Base-by-base conservation (phyloP, 2,329 filamentous ascomycete genomes). In the Fusarium zealandicum region DNA sequence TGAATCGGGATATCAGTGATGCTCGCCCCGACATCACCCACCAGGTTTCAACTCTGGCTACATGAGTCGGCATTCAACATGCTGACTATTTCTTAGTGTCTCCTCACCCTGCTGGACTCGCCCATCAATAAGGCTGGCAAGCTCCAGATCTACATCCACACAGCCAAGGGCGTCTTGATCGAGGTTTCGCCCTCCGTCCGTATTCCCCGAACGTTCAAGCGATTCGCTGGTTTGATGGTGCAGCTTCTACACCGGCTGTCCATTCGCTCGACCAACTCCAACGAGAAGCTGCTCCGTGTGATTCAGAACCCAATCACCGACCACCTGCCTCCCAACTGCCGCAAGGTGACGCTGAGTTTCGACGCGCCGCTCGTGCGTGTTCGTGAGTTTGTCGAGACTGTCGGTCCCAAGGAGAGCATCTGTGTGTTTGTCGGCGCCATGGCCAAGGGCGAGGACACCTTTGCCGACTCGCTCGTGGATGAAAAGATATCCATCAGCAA, bases 401-500 rank as follows among this genome's bases (percentile, higher is more conserved):
- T 98, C 9, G 85, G 83, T 11, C 80, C 88, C 41, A 89, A 93
- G 69, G 92, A 98, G 78, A 98, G 93, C 78, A 91, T 98, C 51
- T 97, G 93, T 70, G 93, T 99, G 59, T 98, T 98, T 70, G 92
- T 98, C 35, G 95, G 95, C 66, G 95, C 95, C 67, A 99, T 99
- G 93, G 95, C 95, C 54, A 98, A 98, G 80, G 95, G 95, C 14
- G 85, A 87, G 48, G 95, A 99, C 73, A 93, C 91, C 75, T 99
- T 99, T 73, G 95, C 95, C 61, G 95, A 99, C 72, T 84, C 85
- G 33, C 92, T 90, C 76, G 96, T 98, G 69, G 93, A 98, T 72
- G 95, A 99, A 78, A 91, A 96, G 70, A 98, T 99, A 72, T 92
- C 90, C 68, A 98, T 99, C 78, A 98, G 93, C 82, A 96, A 97